Conservation (phyloP, 2,329 filamentous ascomycete species). For the Emericellopsis cladophorae region DNA sequence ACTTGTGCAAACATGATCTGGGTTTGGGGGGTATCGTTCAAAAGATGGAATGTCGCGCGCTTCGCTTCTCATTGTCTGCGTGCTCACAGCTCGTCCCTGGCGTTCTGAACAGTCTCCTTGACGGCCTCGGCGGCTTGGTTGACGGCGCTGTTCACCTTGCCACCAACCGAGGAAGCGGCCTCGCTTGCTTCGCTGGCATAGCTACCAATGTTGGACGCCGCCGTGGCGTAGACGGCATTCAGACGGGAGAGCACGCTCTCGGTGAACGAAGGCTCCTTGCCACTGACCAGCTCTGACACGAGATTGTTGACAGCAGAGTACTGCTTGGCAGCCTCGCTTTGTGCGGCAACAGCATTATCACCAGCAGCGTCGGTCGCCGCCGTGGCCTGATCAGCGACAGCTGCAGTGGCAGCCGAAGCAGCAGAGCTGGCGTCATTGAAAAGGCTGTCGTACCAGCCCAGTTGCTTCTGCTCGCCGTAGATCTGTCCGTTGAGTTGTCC, state of each 20-base stretch:
- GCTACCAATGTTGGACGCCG: constrained; percentile 39
- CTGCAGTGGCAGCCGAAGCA: constrained; percentile 44
- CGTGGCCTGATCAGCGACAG: constrained; percentile 19
- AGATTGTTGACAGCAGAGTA: constrained; percentile 60
- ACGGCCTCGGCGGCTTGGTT: constrained; percentile 28
- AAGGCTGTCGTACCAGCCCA: constrained; percentile 39
- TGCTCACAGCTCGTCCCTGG: constrained; percentile 27
- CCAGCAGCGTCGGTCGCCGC: constrained; percentile 29
- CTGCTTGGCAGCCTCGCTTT: constrained; percentile 46
- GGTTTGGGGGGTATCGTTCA: constrained; percentile 12
- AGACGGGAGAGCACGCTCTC: constrained; percentile 68
- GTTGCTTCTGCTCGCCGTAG: constrained; percentile 51
- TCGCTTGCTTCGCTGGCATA: constrained; percentile 19
- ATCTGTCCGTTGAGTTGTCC: constrained; percentile 55
- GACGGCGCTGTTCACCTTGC: constrained; percentile 22
- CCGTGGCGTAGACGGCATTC: constrained; percentile 58
- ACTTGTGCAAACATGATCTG: background rate
- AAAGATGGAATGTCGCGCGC: constrained; percentile 9
- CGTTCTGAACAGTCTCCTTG: constrained; percentile 21
- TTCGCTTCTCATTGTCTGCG: background rate
- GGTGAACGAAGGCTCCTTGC: constrained; percentile 69
- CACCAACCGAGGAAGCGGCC: constrained; percentile 18
- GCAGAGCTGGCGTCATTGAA: constrained; percentile 39
- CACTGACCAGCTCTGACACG: constrained; percentile 63
- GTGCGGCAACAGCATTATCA: constrained; percentile 46